A percentile compares a stretch with the other conserved stretches of the same genome.
Evolutionary conservation across 2,329 filamentous ascomycete species (phyloP).

Genomic region (Fusarium poae): DNA sequence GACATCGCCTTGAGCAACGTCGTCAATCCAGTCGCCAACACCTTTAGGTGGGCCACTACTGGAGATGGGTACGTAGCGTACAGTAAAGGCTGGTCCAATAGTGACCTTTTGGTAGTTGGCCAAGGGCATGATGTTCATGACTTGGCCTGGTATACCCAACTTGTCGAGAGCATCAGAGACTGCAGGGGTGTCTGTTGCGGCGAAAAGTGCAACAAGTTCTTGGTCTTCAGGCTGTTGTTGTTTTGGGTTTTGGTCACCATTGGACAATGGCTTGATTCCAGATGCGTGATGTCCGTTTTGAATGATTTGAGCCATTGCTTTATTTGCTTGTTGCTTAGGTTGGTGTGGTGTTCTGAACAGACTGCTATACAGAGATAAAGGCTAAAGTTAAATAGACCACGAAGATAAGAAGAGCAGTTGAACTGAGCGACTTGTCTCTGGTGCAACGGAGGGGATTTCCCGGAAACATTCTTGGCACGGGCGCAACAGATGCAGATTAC

Average conservation of each 20-base stretch:
- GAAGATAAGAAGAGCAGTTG: background rate
- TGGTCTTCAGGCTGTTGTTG: background rate
- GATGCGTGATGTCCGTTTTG: background rate
- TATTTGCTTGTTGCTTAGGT: background rate
- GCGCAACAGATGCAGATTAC: background rate
- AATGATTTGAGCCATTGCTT: background rate
- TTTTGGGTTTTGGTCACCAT: background rate
- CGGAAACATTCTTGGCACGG: background rate
- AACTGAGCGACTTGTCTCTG: background rate
- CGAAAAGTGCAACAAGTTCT: constrained; percentile 2
- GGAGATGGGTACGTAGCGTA: constrained; percentile 3
- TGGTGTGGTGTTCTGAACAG: background rate
- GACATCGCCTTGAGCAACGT: constrained; percentile 39
- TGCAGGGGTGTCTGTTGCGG: background rate
- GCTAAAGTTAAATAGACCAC: background rate
- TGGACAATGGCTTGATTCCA: background rate
- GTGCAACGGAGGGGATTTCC: background rate
- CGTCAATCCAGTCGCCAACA: constrained; percentile 9
- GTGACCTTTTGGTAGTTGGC: constrained; percentile 1
- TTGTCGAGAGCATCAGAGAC: constrained; percentile 17
- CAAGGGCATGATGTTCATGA: constrained; percentile 8
- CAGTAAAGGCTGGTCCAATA: constrained; percentile 8
- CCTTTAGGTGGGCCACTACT: background rate
- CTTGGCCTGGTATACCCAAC: constrained; percentile 3
- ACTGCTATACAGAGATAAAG: background rate